Conservation (phyloP, 192 early-diverging fungal genomes). For the Entomortierella parvispora region DNA sequence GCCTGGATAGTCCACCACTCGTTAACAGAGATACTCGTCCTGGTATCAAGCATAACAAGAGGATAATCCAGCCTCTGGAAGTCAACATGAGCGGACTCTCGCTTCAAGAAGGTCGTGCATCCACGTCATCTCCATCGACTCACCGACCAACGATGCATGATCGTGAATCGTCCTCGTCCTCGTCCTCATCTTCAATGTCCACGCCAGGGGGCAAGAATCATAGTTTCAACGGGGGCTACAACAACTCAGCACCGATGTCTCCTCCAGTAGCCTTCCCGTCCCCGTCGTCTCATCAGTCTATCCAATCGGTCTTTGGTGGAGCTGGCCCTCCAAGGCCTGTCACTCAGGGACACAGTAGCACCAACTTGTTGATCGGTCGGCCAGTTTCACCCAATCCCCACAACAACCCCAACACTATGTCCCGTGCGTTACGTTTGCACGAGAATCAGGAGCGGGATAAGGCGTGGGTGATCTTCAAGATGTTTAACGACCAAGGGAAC, state of each 20-base stretch:
- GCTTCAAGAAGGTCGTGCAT: conserved; percentile 4
- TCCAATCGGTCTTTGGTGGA: no score
- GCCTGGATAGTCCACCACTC: not conserved
- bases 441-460: conserved; percentile 28
- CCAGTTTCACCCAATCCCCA: conserved; percentile 1
- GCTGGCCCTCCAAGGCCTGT: no score
- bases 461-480: conserved; percentile 43
- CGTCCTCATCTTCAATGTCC: no score
- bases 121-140: no score
- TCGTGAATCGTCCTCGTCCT: no score
- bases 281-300: not conserved
- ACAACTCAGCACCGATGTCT: no score
- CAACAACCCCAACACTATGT: conserved; percentile 10
- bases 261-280: no score
- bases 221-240: no score
- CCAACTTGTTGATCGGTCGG: conserved; percentile 2
- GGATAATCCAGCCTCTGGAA: conserved; percentile 5
- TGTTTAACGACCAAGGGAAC: conserved; percentile 23
- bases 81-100: conserved; percentile 11
- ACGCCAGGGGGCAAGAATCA: no score
- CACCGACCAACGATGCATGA: no score
- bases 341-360: not conserved
- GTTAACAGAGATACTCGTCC: conserved; percentile 38
- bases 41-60: conserved; percentile 9
- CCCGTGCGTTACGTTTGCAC: conserved; percentile 24